Base-by-base conservation (phyloP, 2,329 filamentous ascomycete species). In the Calonectria leucothoes region DNA sequence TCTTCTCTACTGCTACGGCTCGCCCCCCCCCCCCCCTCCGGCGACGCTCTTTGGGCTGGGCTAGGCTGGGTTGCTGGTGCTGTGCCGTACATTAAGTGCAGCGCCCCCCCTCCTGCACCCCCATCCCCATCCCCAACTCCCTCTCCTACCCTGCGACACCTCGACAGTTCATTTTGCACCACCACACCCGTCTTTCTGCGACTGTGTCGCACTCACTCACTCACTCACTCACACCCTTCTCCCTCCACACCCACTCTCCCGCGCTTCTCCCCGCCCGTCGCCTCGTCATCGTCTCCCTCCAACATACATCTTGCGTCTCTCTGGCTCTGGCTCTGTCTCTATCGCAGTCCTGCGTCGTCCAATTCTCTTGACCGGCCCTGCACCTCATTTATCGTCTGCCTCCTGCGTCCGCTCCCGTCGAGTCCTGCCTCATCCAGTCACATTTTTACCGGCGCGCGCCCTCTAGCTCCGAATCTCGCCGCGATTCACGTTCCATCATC, bases 101-200 rank as follows among this genome's bases (percentile, higher is more conserved):
- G 69, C 74, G 48, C 72, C 76, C 70, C 72, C 69, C 74, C 72
- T 72, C 69, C 69, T 63, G 49, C 69, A 65, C 73, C 59, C 68
- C 68, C 61, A 65, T 63, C 64, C 61, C 65, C 52, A 55, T 27
- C 66, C 64, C 70, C 70, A 55, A 69, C 70, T 69, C 66, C 70
- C 66, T 73, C 63, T 66, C 64, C 69, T 74, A 67, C 65, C 55
- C 63, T 71, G 59, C 73, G 73, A 77, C 78, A 79, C 77, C 74
- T 78, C 72, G 73, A 77, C 77, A 79, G 74, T 77, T 78, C 74
- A 78, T 70, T 77, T 80, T 72, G 71, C 77, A 79, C 76, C 78
- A 76, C 75, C 78, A 76, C 75, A 74, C 76, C 72, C 75, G 69
- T 71, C 72, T 71, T 59, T 63, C 70, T 78, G 69, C 74, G 74